Base-by-base conservation (phyloP, 2,329 filamentous ascomycete species). In the Dryadomyces quercivorus region DNA sequence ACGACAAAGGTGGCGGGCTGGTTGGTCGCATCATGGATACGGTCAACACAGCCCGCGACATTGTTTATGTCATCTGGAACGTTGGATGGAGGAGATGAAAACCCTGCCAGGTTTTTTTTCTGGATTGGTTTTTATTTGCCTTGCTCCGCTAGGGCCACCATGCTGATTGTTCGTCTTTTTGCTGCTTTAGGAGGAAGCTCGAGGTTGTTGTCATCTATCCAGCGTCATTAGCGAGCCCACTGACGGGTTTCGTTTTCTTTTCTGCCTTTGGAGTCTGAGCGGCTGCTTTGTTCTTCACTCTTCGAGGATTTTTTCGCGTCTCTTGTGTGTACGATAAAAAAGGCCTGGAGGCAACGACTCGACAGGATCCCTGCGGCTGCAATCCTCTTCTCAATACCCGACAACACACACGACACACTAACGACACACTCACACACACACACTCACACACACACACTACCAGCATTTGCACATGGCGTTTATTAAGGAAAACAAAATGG, bases 11-110 rank as follows among this genome's bases (percentile, higher is more conserved):
- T 63, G 74, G 77, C 52, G 85, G 85, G 49, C 75, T 94, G 54
- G 79, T 94, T 64, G 86, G 87, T 57, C 82, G 84, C 62, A 83
- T 94, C 51, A 82, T 91, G 65, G 87, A 94, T 70, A 92, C 87
- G 63, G 80, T 85, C 68, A 85, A 85, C 69, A 85, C 82, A 51
- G 82, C 81, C 61, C 79, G 81, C 62, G 82, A 86, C 63, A 86
- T 86, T 62, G 80, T 80, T 56, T 79, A 85, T 67, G 82, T 86
- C 61, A 82, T 86, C 60, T 85, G 82, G 82, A 86, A 86, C 65
- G 82, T 84, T 58, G 80, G 80, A 49, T 82, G 80, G 80, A 76
- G 77, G 66, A 76, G 74, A 61, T 81, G 55, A 59, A 20, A 34
- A 36, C 16, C 9, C 26, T 49, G 15, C 20, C 42, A 3, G 31